Evolutionary conservation across 306 rosid species (phyloP).

Genomic region (Pterocarpus macrocarpus): DNA sequence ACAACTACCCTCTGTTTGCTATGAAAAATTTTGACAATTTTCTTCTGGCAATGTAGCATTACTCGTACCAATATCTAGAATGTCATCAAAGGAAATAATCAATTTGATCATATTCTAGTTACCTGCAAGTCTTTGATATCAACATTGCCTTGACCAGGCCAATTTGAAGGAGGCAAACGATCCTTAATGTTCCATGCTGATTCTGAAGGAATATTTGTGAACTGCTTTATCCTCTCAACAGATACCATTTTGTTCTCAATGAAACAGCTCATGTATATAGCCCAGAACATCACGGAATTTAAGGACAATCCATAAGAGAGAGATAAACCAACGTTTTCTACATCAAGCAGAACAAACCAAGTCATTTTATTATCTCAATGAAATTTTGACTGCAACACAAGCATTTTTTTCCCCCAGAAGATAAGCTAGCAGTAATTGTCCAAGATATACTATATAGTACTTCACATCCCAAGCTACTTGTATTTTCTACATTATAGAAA

Average conservation of each 20-base stretch:
- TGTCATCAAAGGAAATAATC: conserved; percentile 26
- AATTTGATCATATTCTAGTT: conserved; percentile 30
- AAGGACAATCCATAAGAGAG: conserved; percentile 92
- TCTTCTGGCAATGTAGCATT: neutral
- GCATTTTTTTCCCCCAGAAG: neutral
- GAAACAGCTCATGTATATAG: conserved; percentile 86
- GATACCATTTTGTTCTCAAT: conserved; percentile 96
- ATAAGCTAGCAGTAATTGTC: neutral
- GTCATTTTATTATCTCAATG: conserved; percentile 29
- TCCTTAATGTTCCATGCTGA: conserved; percentile 76
- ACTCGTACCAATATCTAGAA: neutral
- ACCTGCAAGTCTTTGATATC: conserved; percentile 85
- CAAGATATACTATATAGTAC: conserved; percentile 1
- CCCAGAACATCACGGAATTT: conserved; percentile 76
- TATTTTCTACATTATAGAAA: neutral
- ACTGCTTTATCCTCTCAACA: conserved; percentile 93
- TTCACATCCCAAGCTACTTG: neutral
- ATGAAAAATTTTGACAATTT: too few species aligned
- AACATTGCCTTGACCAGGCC: conserved; percentile 91
- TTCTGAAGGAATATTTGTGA: conserved; percentile 82
- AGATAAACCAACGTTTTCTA: conserved; percentile 89
- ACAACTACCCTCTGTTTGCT: too few species aligned
- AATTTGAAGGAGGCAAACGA: conserved; percentile 73
- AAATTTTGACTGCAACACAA: conserved; percentile 30
- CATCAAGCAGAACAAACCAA: conserved; percentile 35